These are phyloP conservation scores for Vitis hybrid DNA, from an alignment of 177 flowering plant genomes.

Conservation along the genomic window DNA sequence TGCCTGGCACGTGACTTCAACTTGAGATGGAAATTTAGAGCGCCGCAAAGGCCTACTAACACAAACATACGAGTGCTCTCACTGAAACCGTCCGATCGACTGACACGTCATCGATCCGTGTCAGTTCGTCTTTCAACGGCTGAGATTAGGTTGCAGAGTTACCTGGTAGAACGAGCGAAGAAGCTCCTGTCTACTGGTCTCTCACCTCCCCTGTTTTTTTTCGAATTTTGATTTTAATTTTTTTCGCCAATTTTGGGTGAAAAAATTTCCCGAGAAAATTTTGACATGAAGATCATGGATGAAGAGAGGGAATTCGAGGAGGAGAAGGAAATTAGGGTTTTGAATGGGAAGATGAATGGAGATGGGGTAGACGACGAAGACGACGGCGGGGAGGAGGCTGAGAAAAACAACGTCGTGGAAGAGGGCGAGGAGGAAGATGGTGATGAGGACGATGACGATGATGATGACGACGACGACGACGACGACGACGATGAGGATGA, in stretches of 20 bases:
- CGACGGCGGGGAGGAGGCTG: constrained; percentile 6
- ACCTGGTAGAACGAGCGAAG: constrained; percentile 38
- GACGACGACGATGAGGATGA: constrained; percentile 31
- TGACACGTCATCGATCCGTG: constrained; percentile 59
- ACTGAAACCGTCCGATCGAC: constrained; percentile 34
- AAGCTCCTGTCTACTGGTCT: constrained; percentile 19
- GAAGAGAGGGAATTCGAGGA: constrained; percentile 35
- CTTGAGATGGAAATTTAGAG: constrained; percentile 5
- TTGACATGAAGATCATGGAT: constrained; percentile 31
- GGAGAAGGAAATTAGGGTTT: constrained; percentile 28
- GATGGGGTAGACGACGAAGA: constrained; percentile 21
- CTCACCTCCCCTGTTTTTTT: constrained; percentile 15
- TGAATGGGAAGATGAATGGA: constrained; percentile 25
- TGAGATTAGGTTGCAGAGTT: constrained; percentile 40
- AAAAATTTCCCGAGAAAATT: constrained; percentile 1
- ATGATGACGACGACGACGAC: constrained; percentile 27
- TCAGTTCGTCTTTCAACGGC: constrained; percentile 31
- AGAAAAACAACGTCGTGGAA: constrained; percentile 16
- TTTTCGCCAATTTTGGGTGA: constrained; percentile 1
- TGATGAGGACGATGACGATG: constrained; percentile 32
- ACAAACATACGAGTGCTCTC: constrained; percentile 17
- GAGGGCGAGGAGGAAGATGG: constrained; percentile 19
- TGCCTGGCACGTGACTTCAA: constrained; percentile 32
- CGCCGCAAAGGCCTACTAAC: constrained; percentile 27
- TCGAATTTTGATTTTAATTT: constrained; percentile 16